Conservation (phyloP, 345 rosid genomes). For the Eucalyptus marginata region DNA sequence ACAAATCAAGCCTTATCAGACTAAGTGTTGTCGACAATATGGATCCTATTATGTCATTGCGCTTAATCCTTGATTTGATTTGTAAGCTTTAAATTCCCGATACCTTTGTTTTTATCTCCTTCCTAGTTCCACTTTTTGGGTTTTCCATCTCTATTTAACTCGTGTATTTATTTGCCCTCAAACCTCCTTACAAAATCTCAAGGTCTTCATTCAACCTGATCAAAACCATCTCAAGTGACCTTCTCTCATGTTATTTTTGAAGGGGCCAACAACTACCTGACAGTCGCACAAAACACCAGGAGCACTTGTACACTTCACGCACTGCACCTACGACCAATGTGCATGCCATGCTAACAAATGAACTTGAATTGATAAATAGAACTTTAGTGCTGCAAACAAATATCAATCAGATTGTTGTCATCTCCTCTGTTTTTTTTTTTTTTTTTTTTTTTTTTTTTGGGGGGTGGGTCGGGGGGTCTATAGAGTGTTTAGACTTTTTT, state of each 20-base stretch:
- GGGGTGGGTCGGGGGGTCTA: too few relatives aligned
- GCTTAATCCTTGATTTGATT: conserved; percentile 35
- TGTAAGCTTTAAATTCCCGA: neutral
- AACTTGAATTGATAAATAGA: neutral
- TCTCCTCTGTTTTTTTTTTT: neutral
- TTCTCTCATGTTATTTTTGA: neutral
- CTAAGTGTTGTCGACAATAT: neutral
- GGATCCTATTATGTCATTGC: neutral
- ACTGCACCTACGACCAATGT: neutral
- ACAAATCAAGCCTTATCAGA: neutral
- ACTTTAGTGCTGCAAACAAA: neutral
- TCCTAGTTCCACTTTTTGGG: neutral
- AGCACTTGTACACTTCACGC: neutral
- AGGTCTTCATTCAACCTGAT: neutral
- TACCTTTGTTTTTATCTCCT: neutral
- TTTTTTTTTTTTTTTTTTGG: too few relatives aligned
- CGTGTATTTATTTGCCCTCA: neutral
- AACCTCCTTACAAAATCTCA: neutral
- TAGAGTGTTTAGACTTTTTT: neutral
- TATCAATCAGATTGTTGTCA: neutral
- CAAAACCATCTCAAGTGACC: neutral
- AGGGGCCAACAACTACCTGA: neutral
- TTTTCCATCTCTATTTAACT: neutral
- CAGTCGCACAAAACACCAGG: neutral
- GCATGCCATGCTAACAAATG: neutral